These are phyloP conservation scores for Amyloporia xantha DNA, from an alignment of 768 basidiomycete species.

Conservation along the genomic window DNA sequence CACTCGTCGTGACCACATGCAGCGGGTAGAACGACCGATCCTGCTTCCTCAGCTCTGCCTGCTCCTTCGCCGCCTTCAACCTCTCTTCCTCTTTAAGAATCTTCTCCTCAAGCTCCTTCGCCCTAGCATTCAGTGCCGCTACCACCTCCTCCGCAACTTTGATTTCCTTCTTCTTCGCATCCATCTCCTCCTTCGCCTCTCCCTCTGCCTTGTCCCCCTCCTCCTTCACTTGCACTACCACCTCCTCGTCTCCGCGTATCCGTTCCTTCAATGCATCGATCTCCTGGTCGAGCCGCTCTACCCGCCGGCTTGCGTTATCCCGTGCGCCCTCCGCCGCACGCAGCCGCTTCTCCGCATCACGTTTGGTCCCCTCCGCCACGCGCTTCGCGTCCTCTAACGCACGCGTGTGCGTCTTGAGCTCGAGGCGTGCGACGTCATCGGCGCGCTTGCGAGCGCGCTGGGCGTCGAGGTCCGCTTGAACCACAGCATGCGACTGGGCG, in stretches of 20 bases:
- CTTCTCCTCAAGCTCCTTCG: conserved; percentile 68
- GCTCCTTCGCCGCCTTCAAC: conserved; percentile 52
- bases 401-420: conserved; percentile 81
- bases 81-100: conserved; percentile 57
- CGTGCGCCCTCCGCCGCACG: conserved; percentile 59
- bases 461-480: conserved; percentile 71
- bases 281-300: conserved; percentile 55
- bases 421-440: conserved; percentile 73
- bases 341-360: conserved; percentile 86
- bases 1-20: conserved; percentile 19
- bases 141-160: conserved; percentile 63
- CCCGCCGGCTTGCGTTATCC: conserved; percentile 52
- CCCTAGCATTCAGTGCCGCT: conserved; percentile 52
- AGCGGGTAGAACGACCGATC: conserved; percentile 31
- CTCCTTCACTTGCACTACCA: conserved; percentile 27
- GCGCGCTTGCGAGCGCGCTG: conserved; percentile 70
- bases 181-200: conserved; percentile 34
- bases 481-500: conserved; percentile 49
- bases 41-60: conserved; percentile 44
- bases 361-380: conserved; percentile 67
- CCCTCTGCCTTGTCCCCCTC: conserved; percentile 16
- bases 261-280: conserved; percentile 50
- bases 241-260: conserved; percentile 46
- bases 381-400: conserved; percentile 82
- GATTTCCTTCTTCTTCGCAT: conserved; percentile 48